These are phyloP conservation scores for Stenocarpella maydis DNA, from an alignment of 2,329 filamentous ascomycete genomes.

Conservation along the genomic window DNA sequence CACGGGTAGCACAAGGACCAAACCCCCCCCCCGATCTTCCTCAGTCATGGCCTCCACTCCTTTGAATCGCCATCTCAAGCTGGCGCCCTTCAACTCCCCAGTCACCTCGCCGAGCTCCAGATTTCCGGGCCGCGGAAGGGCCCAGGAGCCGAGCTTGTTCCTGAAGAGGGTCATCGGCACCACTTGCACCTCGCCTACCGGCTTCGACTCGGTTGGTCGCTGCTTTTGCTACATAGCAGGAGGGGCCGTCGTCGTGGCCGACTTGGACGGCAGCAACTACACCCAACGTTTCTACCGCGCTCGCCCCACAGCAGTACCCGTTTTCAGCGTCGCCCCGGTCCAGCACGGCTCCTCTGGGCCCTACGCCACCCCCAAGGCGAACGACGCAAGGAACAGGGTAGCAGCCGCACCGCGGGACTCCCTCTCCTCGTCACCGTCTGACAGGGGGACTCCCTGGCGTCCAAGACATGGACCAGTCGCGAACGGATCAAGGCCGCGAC, in stretches of 20 bases:
- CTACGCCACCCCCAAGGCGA: slow-evolving; percentile 65
- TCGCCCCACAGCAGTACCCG: slow-evolving; percentile 76
- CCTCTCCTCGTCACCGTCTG: slow-evolving; percentile 49
- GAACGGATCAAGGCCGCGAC: slow-evolving; percentile 95
- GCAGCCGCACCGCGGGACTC: slow-evolving; percentile 59
- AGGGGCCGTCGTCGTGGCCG: slow-evolving; percentile 89
- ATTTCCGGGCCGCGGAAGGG: slow-evolving; percentile 65
- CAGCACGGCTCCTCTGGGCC: slow-evolving; percentile 59
- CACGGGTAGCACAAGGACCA: not conserved
- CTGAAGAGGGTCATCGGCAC: slow-evolving; percentile 90
- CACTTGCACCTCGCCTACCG: slow-evolving; percentile 83
- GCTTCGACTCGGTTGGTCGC: slow-evolving; percentile 81
- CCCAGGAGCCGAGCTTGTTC: slow-evolving; percentile 68
- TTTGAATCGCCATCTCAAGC: slow-evolving; percentile 66
- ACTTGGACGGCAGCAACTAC: slow-evolving; percentile 72
- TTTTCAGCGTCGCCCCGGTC: slow-evolving; percentile 64
- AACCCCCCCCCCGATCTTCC: not conserved
- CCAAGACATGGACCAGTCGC: slow-evolving; percentile 84
- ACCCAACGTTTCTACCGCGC: slow-evolving; percentile 92
- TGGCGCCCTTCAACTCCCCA: slow-evolving; percentile 82
- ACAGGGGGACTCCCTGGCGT: slow-evolving; percentile 70
- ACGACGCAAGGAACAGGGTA: slow-evolving; percentile 68
- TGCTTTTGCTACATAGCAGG: slow-evolving; percentile 93
- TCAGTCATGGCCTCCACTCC: slow-evolving; percentile 64
- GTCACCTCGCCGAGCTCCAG: slow-evolving; percentile 68